Conservation (phyloP, 1,284 basidiomycete species). For the Thecaphora thlaspeos region DNA sequence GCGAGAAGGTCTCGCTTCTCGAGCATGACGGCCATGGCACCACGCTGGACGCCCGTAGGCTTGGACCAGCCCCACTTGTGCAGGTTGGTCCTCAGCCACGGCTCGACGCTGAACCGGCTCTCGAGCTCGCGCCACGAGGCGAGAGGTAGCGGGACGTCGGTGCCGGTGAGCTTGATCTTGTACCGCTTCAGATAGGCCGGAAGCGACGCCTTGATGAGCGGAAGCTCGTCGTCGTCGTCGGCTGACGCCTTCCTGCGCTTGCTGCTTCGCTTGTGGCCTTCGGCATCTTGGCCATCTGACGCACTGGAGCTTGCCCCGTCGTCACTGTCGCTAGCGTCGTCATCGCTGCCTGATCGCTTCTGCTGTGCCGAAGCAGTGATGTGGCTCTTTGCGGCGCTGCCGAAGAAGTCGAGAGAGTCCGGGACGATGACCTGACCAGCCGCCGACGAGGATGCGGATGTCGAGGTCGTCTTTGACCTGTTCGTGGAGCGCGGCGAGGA, state of each 20-base stretch:
- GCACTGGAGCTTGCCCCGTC: constrained; percentile 4
- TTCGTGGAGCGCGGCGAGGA: neutral
- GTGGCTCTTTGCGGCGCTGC: constrained; percentile 59
- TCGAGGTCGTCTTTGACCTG: constrained; percentile 1
- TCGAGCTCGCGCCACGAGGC: constrained; percentile 53
- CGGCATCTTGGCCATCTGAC: neutral
- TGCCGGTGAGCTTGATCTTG: constrained; percentile 58
- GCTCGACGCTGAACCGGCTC: constrained; percentile 27
- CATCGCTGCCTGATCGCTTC: constrained; percentile 9
- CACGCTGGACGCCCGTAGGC: constrained; percentile 58
- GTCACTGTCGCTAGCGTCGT: constrained; percentile 7
- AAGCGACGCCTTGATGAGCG: constrained; percentile 42
- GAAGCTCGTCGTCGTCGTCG: constrained; percentile 6
- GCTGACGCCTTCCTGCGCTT: neutral
- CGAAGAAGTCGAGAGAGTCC: constrained; percentile 44
- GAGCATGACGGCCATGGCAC: constrained; percentile 57
- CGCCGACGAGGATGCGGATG: neutral
- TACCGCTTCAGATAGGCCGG: constrained; percentile 41
- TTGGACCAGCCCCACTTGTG: constrained; percentile 37
- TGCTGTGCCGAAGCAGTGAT: constrained; percentile 44
- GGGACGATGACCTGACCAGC: constrained; percentile 34
- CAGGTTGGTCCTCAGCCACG: constrained; percentile 41
- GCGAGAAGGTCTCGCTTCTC: constrained; percentile 48
- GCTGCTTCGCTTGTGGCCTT: neutral
- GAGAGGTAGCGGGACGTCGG: constrained; percentile 58